These are phyloP conservation scores for Trypanosoma melophagium DNA, from an alignment of 208 protist genomes.

Conservation along the genomic window DNA sequence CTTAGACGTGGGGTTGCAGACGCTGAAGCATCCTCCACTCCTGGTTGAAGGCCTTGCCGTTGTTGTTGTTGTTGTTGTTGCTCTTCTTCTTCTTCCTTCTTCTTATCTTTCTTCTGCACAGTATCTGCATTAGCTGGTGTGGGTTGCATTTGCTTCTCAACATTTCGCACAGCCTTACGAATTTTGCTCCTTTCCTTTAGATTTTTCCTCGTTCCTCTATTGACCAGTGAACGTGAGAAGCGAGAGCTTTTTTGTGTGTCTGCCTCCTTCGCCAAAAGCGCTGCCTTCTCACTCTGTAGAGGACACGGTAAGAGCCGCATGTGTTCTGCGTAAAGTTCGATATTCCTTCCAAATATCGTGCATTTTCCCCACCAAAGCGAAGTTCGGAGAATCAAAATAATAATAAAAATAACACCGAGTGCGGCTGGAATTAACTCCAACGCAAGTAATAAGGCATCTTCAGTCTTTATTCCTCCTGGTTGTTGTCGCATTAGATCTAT, in stretches of 20 bases:
- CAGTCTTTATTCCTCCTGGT: not conserved
- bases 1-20: no score
- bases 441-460: not conserved
- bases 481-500: slow-evolving; percentile 2
- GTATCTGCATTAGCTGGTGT: not conserved
- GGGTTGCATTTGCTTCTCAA: not conserved
- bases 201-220: not conserved
- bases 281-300: slow-evolving; percentile 2
- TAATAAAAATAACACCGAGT: not conserved
- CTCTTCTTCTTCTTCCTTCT: not conserved
- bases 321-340: slow-evolving; percentile 9
- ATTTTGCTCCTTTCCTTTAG: not conserved
- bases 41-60: no score
- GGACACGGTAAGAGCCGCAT: not conserved
- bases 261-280: not conserved
- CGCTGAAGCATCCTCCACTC: no score
- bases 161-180: not conserved
- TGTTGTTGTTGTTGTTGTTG: no score
- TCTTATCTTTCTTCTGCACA: not conserved
- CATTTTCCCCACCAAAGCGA: slow-evolving; percentile 21
- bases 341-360: not conserved
- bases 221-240: not conserved
- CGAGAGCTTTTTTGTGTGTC: not conserved
- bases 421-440: slow-evolving; percentile 6
- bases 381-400: slow-evolving; percentile 6